A percentile compares a stretch with the other conserved stretches of the same genome.
Evolutionary conservation across 345 rosid genomes (phyloP).

Genomic region (Corchorus capsularis): DNA sequence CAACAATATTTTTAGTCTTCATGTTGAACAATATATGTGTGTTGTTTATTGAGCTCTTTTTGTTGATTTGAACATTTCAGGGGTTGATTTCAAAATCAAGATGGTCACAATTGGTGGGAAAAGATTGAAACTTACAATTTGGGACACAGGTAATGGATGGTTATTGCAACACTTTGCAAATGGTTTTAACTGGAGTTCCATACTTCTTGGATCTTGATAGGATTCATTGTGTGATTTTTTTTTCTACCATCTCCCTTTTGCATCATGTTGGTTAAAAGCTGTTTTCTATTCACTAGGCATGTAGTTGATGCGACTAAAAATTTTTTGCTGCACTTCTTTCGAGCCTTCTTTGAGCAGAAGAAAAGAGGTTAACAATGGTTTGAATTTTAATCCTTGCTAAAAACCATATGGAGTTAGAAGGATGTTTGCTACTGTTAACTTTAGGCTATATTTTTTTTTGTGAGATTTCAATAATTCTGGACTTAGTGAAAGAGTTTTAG

Average conservation of each 20-base stretch:
- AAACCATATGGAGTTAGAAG: neutral
- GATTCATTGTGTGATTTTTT: neutral
- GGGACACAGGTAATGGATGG: conserved; percentile 82
- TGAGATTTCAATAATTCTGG: neutral
- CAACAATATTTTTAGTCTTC: neutral
- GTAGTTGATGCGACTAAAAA: too few species aligned
- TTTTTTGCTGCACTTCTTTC: neutral
- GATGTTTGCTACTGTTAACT: neutral
- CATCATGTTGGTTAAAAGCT: too few species aligned
- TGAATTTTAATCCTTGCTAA: neutral
- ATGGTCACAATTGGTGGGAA: conserved; percentile 66
- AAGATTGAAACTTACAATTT: conserved; percentile 82
- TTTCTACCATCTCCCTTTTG: neutral
- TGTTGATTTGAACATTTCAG: conserved; percentile 38
- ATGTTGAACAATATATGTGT: conserved; percentile 5
- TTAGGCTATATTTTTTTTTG: neutral
- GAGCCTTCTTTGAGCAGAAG: neutral
- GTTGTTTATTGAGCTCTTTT: neutral
- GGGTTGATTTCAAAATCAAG: conserved; percentile 97
- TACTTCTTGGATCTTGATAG: neutral
- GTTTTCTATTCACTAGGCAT: too few species aligned
- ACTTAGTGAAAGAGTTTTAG: neutral
- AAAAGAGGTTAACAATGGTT: neutral
- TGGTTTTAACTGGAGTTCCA: neutral
- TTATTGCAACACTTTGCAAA: neutral